phyloP scores from a whole-genome alignment of 2,329 filamentous ascomycete genomes.

The Aspergillus neoniger region DNA sequence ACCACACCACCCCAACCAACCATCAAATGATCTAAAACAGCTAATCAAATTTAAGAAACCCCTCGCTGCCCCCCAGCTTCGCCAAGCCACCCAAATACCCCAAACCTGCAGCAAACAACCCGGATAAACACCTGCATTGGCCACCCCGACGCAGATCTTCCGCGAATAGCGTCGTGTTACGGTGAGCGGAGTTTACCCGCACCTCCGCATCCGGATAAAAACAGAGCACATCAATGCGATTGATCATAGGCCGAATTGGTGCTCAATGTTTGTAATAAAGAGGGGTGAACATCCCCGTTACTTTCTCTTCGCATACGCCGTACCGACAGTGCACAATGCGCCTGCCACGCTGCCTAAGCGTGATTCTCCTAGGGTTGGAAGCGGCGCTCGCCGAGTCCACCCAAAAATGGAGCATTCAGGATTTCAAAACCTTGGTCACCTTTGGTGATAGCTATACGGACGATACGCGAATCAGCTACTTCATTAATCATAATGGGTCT shows the following conservation, averaged over 20 bases:
- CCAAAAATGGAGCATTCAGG: constrained; percentile 18
- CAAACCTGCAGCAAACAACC: not conserved
- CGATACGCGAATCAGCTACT: constrained; percentile 67
- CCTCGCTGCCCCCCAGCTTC: too few relatives aligned
- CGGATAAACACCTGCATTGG: not conserved
- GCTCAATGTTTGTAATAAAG: too few relatives aligned
- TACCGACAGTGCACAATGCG: constrained; percentile 1
- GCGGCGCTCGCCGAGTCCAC: constrained; percentile 7
- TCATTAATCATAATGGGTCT: constrained; percentile 40
- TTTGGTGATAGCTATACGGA: constrained; percentile 81
- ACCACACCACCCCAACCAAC: too few relatives aligned
- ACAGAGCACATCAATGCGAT: too few relatives aligned
- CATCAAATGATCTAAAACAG: too few relatives aligned
- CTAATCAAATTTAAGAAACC: too few relatives aligned
- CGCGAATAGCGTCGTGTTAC: not conserved
- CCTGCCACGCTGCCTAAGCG: not conserved
- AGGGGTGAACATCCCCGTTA: too few relatives aligned
- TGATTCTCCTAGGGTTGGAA: constrained; percentile 3
- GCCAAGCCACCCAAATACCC: not conserved
- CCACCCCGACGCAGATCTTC: not conserved
- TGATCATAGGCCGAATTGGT: too few relatives aligned
- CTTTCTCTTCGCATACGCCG: not conserved
- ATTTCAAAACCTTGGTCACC: constrained; percentile 56
- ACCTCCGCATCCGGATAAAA: not conserved
- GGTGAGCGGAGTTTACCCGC: not conserved